Percentiles rank a stretch among this genome's conserved stretches.
phyloP scores from a whole-genome alignment of 257 asterid species.

The Capsicum rhomboideum region DNA sequence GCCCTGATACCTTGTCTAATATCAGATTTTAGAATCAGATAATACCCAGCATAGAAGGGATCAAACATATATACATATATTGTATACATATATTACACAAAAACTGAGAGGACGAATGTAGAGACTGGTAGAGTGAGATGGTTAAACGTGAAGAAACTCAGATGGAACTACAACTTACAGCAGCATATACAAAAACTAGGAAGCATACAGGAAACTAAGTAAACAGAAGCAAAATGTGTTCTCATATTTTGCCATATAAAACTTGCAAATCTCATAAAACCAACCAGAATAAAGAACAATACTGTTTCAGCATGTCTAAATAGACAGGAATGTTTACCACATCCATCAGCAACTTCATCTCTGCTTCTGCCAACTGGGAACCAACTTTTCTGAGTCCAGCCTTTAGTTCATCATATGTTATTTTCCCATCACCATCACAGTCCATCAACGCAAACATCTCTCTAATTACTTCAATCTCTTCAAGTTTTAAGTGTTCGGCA shows the following conservation, averaged over 20 bases:
- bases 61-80: background rate
- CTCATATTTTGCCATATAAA: background rate
- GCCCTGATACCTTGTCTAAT: background rate
- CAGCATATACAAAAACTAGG: background rate
- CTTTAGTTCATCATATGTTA: conserved; percentile 78
- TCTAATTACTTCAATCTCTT: conserved; percentile 89
- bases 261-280: background rate
- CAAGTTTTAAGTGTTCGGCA: conserved; percentile 81
- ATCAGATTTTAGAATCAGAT: background rate
- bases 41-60: background rate
- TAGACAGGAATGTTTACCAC: conserved; percentile 53
- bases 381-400: conserved; percentile 88
- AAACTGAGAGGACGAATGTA: background rate
- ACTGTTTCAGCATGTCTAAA: background rate
- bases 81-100: background rate
- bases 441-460: conserved; percentile 97
- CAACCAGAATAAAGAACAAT: conserved; percentile 2
- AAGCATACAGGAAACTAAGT: background rate
- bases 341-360: conserved; percentile 93
- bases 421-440: conserved; percentile 84
- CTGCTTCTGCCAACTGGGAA: conserved; percentile 96
- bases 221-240: background rate
- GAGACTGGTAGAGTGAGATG: background rate
- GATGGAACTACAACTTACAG: background rate
- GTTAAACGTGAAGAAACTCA: background rate